phyloP scores from a whole-genome alignment of 2,329 filamentous ascomycete species.

The Nemania sp. region DNA sequence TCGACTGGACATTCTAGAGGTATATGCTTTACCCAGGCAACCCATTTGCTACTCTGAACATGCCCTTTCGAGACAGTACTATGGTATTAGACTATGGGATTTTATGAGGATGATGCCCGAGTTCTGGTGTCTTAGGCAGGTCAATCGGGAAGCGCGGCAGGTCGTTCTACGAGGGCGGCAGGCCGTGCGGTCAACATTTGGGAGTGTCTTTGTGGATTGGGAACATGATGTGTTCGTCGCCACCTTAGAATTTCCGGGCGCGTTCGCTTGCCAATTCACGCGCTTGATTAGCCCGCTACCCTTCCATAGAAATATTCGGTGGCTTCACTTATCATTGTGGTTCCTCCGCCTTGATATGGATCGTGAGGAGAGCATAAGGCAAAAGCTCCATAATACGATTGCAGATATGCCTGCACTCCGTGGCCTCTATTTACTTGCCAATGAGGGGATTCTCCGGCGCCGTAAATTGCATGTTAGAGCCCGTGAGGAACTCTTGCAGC shows the following conservation, averaged over 20 bases:
- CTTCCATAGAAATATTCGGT: background rate
- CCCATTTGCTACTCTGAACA: background rate
- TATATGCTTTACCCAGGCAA: constrained; percentile 1
- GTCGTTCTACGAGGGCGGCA: constrained; percentile 5
- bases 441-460: background rate
- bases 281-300: no score
- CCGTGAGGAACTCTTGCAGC: background rate
- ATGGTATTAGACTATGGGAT: no score
- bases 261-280: no score
- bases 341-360: no score
- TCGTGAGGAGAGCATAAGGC: no score
- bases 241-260: no score
- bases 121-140: constrained; percentile 12
- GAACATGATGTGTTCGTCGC: background rate
- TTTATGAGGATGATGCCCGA: background rate
- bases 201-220: background rate
- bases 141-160: constrained; percentile 14
- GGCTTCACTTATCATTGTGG: background rate
- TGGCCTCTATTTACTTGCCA: background rate
- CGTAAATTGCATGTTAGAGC: background rate
- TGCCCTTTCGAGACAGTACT: no score
- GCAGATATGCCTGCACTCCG: background rate
- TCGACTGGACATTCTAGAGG: constrained; percentile 1
- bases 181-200: background rate
- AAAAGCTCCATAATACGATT: no score